phyloP scores from a whole-genome alignment of 2,329 filamentous ascomycete species.

The Zalaria obscura region DNA sequence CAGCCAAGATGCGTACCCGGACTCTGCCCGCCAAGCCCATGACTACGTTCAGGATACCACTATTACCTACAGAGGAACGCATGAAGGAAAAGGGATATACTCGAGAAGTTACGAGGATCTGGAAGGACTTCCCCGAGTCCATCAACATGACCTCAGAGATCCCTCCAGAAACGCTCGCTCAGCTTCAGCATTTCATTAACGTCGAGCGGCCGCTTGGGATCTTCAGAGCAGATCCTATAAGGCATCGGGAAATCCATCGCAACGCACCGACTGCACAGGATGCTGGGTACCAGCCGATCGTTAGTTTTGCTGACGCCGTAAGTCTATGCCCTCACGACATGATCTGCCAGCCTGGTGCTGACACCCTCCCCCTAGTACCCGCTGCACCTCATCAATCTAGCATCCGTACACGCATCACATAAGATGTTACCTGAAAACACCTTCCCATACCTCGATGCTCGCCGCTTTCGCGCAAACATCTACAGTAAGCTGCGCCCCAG shows the following conservation, averaged over 20 bases:
- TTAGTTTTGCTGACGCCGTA: conserved; percentile 58
- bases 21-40: conserved; percentile 16
- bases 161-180: conserved; percentile 40
- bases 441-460: conserved; percentile 36
- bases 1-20: conserved; percentile 15
- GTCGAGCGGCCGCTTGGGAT: conserved; percentile 51
- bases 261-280: conserved; percentile 44
- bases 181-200: conserved; percentile 52
- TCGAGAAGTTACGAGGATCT: conserved; percentile 49
- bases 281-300: conserved; percentile 48
- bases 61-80: conserved; percentile 44
- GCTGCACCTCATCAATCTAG: conserved; percentile 52
- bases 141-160: conserved; percentile 32
- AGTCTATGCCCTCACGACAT: conserved; percentile 12
- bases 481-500: conserved; percentile 33
- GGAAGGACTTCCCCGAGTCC: conserved; percentile 41
- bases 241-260: conserved; percentile 43
- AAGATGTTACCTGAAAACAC: conserved; percentile 36
- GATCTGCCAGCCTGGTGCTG: background rate
- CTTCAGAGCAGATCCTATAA: conserved; percentile 47
- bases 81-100: conserved; percentile 45
- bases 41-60: conserved; percentile 51
- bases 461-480: conserved; percentile 59
- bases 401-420: conserved; percentile 33
- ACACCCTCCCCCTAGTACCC: conserved; percentile 39